A percentile compares a stretch with the other conserved stretches of the same genome.
Conservation (phyloP, 225 moss, liverwort and hornwort genomes). For the Pseudoscleropodium purum region DNA sequence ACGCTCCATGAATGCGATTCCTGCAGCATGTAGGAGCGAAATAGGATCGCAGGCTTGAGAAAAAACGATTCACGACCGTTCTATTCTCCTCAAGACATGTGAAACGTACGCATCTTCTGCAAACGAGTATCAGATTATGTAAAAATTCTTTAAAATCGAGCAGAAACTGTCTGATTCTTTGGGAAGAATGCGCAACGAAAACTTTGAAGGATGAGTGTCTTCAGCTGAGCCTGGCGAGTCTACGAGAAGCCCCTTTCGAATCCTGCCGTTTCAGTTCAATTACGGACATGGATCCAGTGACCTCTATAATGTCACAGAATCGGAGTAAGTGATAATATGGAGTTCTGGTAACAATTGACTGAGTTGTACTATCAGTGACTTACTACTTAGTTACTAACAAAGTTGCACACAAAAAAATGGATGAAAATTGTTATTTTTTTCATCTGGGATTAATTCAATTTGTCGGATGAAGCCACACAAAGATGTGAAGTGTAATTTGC, state of each 20-base stretch:
- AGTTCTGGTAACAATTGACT: background rate
- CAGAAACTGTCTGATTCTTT: background rate
- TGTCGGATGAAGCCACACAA: background rate
- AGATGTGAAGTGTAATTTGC: background rate
- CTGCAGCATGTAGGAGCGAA: background rate
- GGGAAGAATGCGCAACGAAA: background rate
- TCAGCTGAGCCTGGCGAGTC: background rate
- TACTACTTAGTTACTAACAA: background rate
- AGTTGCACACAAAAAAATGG: background rate
- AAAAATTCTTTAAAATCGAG: background rate
- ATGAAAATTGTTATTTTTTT: background rate
- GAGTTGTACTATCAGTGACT: background rate
- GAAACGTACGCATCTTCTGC: background rate
- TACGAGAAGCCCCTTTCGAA: background rate
- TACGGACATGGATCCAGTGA: no score
- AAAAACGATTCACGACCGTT: background rate
- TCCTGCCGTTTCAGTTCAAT: background rate
- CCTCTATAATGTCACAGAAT: background rate
- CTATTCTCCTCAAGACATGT: background rate
- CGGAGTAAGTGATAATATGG: background rate
- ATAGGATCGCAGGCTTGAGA: background rate
- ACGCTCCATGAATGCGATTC: background rate
- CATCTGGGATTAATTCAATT: fast-evolving
- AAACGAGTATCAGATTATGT: background rate
- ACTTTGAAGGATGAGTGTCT: background rate